Conservation (phyloP, 2,329 filamentous ascomycete species). For the Calonectria leucothoes region DNA sequence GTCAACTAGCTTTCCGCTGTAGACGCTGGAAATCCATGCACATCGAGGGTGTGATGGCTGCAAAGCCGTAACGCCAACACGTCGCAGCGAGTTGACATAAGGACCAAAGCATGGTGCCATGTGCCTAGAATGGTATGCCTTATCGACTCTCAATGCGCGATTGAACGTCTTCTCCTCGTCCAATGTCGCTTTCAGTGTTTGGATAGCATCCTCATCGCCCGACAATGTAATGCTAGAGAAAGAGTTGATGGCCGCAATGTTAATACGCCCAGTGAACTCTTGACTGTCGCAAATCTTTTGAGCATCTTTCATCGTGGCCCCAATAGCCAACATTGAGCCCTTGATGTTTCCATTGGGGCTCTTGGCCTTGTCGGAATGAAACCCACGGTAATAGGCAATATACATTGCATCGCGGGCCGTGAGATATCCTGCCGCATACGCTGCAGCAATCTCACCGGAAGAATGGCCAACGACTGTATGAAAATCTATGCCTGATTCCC, state of each 20-base stretch:
- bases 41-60: neutral
- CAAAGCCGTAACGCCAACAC: neutral
- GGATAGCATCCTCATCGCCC: slow-evolving; percentile 39
- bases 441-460: slow-evolving; percentile 63
- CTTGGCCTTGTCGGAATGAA: slow-evolving; percentile 3
- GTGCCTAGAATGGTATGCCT: slow-evolving; percentile 62
- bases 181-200: neutral
- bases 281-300: neutral
- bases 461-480: slow-evolving; percentile 59
- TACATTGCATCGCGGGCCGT: slow-evolving; percentile 36
- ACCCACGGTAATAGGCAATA: slow-evolving; percentile 30
- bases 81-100: slow-evolving; percentile 21
- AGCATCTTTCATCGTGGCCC: slow-evolving; percentile 31
- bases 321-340: slow-evolving; percentile 38
- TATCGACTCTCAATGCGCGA: slow-evolving; percentile 53
- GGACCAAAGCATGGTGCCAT: slow-evolving; percentile 48
- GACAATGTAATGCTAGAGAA: slow-evolving; percentile 41
- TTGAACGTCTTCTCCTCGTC: slow-evolving; percentile 28
- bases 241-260: slow-evolving; percentile 41
- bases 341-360: neutral
- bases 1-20: slow-evolving; percentile 30
- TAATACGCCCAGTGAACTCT: slow-evolving; percentile 31
- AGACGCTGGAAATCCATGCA: slow-evolving; percentile 34
- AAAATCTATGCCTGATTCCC: slow-evolving; percentile 47
- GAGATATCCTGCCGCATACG: slow-evolving; percentile 60